A percentile compares a stretch with the other conserved stretches of the same genome.
Conservation (phyloP, 2,329 filamentous ascomycete genomes). For the Pseudopyricularia cyperi region DNA sequence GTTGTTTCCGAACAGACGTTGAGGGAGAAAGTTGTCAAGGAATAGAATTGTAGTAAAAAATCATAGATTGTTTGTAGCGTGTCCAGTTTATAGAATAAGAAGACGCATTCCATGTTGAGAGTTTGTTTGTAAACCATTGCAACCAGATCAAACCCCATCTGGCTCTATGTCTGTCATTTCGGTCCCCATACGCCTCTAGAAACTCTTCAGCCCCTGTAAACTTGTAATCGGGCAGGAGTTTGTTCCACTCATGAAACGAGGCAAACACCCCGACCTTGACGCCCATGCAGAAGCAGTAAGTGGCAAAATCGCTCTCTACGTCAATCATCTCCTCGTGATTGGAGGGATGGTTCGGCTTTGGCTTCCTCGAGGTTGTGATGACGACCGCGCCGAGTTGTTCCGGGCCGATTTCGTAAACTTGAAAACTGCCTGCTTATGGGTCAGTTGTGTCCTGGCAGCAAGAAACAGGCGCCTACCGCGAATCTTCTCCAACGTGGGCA, state of each 20-base stretch:
- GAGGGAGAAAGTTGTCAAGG: conserved; percentile 2
- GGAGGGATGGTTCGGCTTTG: conserved; percentile 15
- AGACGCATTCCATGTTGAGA: no score
- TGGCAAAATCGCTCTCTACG: conserved; percentile 20
- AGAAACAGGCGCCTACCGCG: conserved; percentile 3
- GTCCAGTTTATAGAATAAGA: no score
- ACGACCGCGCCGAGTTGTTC: conserved; percentile 32
- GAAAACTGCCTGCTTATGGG: conserved; percentile 14
- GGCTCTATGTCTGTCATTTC: no score
- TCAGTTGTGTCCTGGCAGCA: conserved; percentile 9
- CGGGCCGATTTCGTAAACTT: conserved; percentile 27
- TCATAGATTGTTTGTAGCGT: no score
- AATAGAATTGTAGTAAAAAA: no score
- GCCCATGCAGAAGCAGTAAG: conserved; percentile 27
- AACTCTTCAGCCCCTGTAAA: conserved; percentile 28
- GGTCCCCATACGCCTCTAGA: conserved; percentile 12
- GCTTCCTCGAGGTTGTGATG: conserved; percentile 26
- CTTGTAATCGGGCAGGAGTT: conserved; percentile 26
- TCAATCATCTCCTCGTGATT: conserved; percentile 21
- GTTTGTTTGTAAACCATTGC: no score
- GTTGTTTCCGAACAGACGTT: no score
- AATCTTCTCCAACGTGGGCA: conserved; percentile 21
- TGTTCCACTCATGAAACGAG: conserved; percentile 28
- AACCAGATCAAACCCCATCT: no score
- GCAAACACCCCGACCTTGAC: conserved; percentile 27